Evolutionary conservation across 192 early-diverging fungal genomes (phyloP).

Genomic region (Phlyctochytrium arcticum): DNA sequence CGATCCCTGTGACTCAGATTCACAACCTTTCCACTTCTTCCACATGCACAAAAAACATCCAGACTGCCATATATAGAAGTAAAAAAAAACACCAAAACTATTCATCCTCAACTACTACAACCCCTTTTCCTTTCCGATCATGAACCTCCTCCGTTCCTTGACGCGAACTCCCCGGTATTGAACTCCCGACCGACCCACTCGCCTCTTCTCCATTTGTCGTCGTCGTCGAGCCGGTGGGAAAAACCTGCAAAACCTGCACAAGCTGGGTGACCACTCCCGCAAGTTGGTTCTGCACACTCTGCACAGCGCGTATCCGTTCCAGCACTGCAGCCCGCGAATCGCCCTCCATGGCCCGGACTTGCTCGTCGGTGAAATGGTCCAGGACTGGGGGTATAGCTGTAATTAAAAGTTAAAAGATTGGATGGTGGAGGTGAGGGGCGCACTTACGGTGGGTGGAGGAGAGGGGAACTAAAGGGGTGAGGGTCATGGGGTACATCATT

Average conservation of each 20-base stretch:
- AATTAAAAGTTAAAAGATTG: background rate
- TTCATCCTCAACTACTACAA: no score
- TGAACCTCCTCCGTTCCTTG: no score
- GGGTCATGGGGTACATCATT: slow-evolving; percentile 27
- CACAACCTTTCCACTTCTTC: no score
- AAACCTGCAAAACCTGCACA: slow-evolving; percentile 36
- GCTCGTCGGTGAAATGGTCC: slow-evolving; percentile 37
- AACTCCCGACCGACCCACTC: no score
- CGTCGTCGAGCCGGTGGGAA: no score
- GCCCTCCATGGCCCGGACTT: slow-evolving; percentile 46
- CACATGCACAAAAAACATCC: no score
- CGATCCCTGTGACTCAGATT: no score
- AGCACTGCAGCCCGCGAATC: slow-evolving; percentile 36
- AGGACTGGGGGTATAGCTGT: slow-evolving; percentile 8
- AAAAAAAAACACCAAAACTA: no score
- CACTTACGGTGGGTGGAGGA: background rate
- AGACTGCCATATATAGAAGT: no score
- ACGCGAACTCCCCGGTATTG: no score
- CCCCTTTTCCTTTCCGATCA: background rate
- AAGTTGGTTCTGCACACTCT: slow-evolving; percentile 41
- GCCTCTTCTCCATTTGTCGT: no score
- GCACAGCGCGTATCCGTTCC: slow-evolving; percentile 34
- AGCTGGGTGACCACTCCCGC: slow-evolving; percentile 43
- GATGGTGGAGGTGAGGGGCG: background rate
- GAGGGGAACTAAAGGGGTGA: slow-evolving; percentile 33